phyloP scores from a whole-genome alignment of 2,329 filamentous ascomycete genomes.

The Talaromyces sp. region DNA sequence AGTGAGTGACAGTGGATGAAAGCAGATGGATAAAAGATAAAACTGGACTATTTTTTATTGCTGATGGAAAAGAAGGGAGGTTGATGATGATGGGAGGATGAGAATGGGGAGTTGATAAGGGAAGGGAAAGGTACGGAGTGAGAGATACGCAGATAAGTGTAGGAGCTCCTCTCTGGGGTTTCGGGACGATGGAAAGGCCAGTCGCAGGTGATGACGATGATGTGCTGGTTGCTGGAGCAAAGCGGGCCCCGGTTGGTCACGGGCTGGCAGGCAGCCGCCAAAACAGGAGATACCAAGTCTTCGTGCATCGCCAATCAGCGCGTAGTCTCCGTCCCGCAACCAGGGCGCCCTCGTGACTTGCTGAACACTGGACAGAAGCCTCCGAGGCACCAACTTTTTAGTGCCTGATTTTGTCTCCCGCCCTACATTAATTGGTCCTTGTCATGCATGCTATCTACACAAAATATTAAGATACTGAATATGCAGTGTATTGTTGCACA shows the following conservation, averaged over 20 bases:
- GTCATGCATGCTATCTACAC: neutral
- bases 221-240: constrained; percentile 14
- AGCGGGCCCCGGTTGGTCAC: constrained; percentile 8
- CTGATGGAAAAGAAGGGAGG: constrained; percentile 5
- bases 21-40: constrained; percentile 19
- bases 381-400: neutral
- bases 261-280: constrained; percentile 6
- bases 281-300: neutral
- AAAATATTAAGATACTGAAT: neutral
- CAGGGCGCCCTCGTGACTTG: constrained; percentile 8
- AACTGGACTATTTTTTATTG: constrained; percentile 15
- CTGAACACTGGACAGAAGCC: neutral
- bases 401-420: neutral
- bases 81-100: constrained; percentile 20
- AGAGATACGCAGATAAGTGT: neutral
- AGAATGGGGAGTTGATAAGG: constrained; percentile 17
- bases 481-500: neutral
- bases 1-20: constrained; percentile 15
- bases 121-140: constrained; percentile 11
- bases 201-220: constrained; percentile 23
- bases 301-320: neutral
- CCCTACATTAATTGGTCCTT: no score
- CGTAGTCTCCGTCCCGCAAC: neutral
- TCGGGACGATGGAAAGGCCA: constrained; percentile 30
- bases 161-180: constrained; percentile 13